Conservation (phyloP, 192 early-diverging fungal species). For the Coemansia sp. region DNA sequence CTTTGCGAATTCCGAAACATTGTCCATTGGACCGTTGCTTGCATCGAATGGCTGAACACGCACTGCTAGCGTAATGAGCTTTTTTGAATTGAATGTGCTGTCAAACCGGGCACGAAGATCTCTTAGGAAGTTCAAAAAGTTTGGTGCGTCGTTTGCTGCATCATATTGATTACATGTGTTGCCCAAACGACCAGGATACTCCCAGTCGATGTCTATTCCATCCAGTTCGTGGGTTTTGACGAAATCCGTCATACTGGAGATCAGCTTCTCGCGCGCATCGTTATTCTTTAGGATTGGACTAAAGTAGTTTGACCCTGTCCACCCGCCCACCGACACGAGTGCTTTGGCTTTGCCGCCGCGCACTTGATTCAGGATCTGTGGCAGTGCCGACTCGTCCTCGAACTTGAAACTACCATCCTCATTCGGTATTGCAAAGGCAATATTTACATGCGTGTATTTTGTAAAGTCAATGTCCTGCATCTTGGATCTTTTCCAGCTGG, state of each 20-base stretch:
- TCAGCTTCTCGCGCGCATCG: conserved; percentile 54
- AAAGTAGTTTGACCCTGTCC: conserved; percentile 71
- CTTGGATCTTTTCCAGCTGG: conserved; percentile 22
- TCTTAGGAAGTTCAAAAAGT: conserved; percentile 63
- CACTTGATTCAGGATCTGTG: conserved; percentile 38
- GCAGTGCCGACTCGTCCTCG: conserved; percentile 34
- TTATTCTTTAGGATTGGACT: conserved; percentile 57
- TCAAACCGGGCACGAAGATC: conserved; percentile 53
- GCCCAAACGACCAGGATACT: conserved; percentile 64
- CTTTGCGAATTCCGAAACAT: conserved; percentile 62
- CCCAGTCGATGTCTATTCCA: conserved; percentile 74
- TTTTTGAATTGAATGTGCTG: conserved; percentile 30
- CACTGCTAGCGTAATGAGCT: conserved; percentile 67
- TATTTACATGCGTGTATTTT: conserved; percentile 68
- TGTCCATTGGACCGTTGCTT: conserved; percentile 43
- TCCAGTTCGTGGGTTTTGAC: conserved; percentile 58
- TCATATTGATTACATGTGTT: conserved; percentile 51
- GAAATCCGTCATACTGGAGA: conserved; percentile 60
- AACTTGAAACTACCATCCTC: conserved; percentile 35
- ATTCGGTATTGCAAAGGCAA: conserved; percentile 59
- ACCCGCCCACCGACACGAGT: conserved; percentile 67
- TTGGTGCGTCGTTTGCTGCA: conserved; percentile 60
- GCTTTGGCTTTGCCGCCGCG: conserved; percentile 64
- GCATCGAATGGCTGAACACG: conserved; percentile 62
- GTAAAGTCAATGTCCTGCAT: conserved; percentile 28